phyloP scores from a whole-genome alignment of 495 filamentous ascomycete genomes.

The Thermothielavioides terrestris region DNA sequence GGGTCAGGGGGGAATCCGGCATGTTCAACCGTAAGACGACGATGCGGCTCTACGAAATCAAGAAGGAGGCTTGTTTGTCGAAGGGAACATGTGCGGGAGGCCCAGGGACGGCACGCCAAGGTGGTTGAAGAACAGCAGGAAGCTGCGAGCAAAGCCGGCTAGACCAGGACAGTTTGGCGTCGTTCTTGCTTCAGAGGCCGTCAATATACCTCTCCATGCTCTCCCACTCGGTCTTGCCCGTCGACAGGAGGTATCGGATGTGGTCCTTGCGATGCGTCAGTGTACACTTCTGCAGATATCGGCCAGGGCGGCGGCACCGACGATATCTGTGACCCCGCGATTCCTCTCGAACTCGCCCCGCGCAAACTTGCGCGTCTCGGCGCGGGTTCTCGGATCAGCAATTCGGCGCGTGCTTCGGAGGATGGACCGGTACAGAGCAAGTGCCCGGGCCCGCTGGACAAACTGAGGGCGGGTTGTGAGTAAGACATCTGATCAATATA shows the following conservation, averaged over 20 bases:
- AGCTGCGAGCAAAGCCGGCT: background rate
- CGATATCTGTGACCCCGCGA: constrained; percentile 59
- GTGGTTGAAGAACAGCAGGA: too few species aligned
- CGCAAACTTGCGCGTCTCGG: constrained; percentile 63
- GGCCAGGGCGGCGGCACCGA: constrained; percentile 26
- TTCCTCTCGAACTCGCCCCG: constrained; percentile 70
- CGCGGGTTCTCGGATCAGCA: constrained; percentile 42
- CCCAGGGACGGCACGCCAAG: too few species aligned
- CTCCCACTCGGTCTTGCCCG: constrained; percentile 53
- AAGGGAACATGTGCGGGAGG: too few species aligned
- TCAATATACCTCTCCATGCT: constrained; percentile 51
- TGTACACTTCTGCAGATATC: background rate
- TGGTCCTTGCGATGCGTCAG: constrained; percentile 30
- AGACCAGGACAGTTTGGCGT: background rate
- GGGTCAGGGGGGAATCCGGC: too few species aligned
- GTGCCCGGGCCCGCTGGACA: constrained; percentile 45
- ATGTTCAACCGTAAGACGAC: too few species aligned
- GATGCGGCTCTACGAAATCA: too few species aligned
- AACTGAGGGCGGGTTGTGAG: constrained; percentile 35
- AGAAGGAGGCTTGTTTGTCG: too few species aligned
- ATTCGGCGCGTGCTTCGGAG: constrained; percentile 44
- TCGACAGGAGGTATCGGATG: constrained; percentile 49
- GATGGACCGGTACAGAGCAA: constrained; percentile 52
- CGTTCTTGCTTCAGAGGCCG: constrained; percentile 32
- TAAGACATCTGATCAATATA: background rate